These are phyloP conservation scores for Zasmidium angulare DNA, from an alignment of 2,329 filamentous ascomycete genomes.

Conservation along the genomic window DNA sequence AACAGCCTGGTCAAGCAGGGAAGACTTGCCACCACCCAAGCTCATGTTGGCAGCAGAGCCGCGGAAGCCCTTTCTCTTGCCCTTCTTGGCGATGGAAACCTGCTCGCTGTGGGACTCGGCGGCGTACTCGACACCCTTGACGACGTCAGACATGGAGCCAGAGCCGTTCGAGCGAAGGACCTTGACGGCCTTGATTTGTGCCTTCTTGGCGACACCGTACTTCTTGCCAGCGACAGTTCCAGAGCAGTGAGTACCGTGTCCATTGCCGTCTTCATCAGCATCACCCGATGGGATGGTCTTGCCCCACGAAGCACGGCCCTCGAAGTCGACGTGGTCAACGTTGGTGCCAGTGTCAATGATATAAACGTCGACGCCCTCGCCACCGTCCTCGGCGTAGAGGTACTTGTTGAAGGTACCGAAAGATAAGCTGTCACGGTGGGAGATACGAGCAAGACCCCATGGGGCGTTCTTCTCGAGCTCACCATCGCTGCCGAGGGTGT, in stretches of 20 bases:
- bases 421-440: slow-evolving; percentile 80
- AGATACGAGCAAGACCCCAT: slow-evolving; percentile 99
- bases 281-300: slow-evolving; percentile 90
- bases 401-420: slow-evolving; percentile 99
- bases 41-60: slow-evolving; percentile 99
- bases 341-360: slow-evolving; percentile 98
- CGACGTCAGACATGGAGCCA: slow-evolving; percentile 97
- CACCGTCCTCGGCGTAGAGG: slow-evolving; percentile 82
- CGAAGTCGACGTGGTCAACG: slow-evolving; percentile 90
- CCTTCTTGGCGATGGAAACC: slow-evolving; percentile 74
- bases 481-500: slow-evolving; percentile 62
- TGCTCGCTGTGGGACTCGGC: slow-evolving; percentile 76
- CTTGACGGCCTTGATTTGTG: slow-evolving; percentile 94
- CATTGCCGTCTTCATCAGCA: slow-evolving; percentile 89
- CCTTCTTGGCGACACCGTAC: slow-evolving; percentile 99
- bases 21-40: slow-evolving; percentile 94
- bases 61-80: slow-evolving; percentile 96
- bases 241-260: slow-evolving; percentile 98
- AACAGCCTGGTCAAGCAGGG: slow-evolving; percentile 84
- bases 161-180: slow-evolving; percentile 96
- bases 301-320: slow-evolving; percentile 92
- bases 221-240: slow-evolving; percentile 97
- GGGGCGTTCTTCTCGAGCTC: slow-evolving; percentile 86
- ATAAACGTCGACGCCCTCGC: slow-evolving; percentile 97
- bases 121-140: slow-evolving; percentile 96